These are phyloP conservation scores for Xylaria digitata DNA, from an alignment of 2,329 filamentous ascomycete species.

Conservation along the genomic window DNA sequence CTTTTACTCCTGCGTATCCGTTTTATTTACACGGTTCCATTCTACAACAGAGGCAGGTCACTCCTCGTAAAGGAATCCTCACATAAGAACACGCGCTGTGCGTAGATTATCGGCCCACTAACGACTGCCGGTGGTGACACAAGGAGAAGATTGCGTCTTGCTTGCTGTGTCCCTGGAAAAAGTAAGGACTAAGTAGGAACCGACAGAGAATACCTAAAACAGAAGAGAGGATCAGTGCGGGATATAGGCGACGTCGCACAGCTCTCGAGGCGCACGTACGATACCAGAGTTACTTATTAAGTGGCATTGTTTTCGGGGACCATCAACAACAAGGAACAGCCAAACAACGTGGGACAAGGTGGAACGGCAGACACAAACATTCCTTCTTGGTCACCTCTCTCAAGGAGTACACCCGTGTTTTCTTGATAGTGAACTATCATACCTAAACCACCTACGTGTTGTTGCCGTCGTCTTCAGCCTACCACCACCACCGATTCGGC, in stretches of 20 bases:
- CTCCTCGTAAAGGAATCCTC: background rate
- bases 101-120: slow-evolving; percentile 6
- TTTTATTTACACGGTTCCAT: slow-evolving; percentile 9
- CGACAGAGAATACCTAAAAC: slow-evolving; percentile 11
- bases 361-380: slow-evolving; percentile 23
- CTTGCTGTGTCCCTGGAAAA: slow-evolving; percentile 10
- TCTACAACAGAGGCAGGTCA: slow-evolving; percentile 12
- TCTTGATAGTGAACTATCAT: slow-evolving; percentile 8
- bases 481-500: background rate
- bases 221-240: slow-evolving; percentile 14
- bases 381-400: background rate
- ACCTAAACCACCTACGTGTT: background rate
- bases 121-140: slow-evolving; percentile 21
- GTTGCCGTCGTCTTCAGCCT: background rate
- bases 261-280: slow-evolving; percentile 8
- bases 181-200: slow-evolving; percentile 1
- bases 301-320: slow-evolving; percentile 15
- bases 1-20: background rate
- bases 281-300: slow-evolving; percentile 18
- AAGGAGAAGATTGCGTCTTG: slow-evolving; percentile 16
- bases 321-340: background rate
- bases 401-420: background rate
- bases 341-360: slow-evolving; percentile 7
- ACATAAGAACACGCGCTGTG: slow-evolving; percentile 11
- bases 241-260: slow-evolving; percentile 29